A percentile compares a stretch with the other conserved stretches of the same genome.
phyloP scores from a whole-genome alignment of 2,329 filamentous ascomycete species.

The Epichloe festucae region DNA sequence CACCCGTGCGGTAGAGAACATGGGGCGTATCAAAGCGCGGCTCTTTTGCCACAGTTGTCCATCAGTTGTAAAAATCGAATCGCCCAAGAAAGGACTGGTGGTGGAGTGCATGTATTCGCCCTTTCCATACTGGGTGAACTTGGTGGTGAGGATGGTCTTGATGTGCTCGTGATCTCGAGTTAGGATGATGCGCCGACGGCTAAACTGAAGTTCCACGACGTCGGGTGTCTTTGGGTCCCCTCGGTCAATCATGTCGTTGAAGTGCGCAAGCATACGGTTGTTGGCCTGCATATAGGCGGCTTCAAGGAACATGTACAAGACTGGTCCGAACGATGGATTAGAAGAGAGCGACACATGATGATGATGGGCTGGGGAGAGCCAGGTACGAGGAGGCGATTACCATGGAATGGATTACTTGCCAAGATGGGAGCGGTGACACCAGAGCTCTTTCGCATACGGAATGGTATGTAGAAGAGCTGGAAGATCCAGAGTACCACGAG shows the following conservation, averaged over 20 bases:
- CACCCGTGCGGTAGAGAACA: constrained; percentile 75
- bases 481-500: constrained; percentile 4
- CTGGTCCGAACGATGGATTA: too few species aligned
- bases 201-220: constrained; percentile 37
- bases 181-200: constrained; percentile 49
- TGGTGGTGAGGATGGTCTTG: constrained; percentile 73
- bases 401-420: constrained; percentile 5
- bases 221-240: constrained; percentile 1
- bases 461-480: constrained; percentile 2
- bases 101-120: constrained; percentile 60
- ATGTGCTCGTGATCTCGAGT: constrained; percentile 81
- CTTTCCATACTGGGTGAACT: constrained; percentile 76
- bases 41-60: constrained; percentile 65
- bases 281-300: constrained; percentile 4
- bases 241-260: neutral
- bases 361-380: too few species aligned
- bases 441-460: constrained; percentile 5
- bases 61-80: constrained; percentile 69
- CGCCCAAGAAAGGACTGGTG: constrained; percentile 63
- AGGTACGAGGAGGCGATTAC: neutral
- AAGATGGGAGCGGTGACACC: constrained; percentile 6
- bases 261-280: constrained; percentile 1
- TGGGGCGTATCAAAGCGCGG: constrained; percentile 66
- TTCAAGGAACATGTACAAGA: constrained; percentile 3
- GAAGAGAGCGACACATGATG: too few species aligned